Evolutionary conservation across 1,284 basidiomycete genomes (phyloP), one percentile per base, ranked within the genome.

Genomic region (Cutaneotrichosporon cyanovorans): DNA sequence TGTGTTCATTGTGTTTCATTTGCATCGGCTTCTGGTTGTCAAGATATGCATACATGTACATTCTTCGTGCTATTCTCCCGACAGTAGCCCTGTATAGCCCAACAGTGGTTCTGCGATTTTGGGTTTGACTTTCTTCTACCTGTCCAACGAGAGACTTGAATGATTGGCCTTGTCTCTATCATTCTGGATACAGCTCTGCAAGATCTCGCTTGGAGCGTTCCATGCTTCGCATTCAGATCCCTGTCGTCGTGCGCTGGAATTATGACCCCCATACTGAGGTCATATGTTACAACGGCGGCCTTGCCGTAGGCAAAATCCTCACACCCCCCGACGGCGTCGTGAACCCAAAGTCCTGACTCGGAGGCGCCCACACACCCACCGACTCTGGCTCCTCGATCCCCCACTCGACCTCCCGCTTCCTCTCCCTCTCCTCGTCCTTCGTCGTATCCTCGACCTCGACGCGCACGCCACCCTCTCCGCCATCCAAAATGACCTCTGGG

Each of bases 401-500:
- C 8, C 31, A 19, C 32, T 34, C 32, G 9, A 34, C n/a, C 32
- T 34, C 14, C 25, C 25, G 25, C 33, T 34, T 11, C 40, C 22
- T 32, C 36, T 56, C 45, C 55, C 40, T 48, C 18, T 44, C 53
- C 14, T 45, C 58, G 38, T 42, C 51, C 42, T 45, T 42, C 12
- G 53, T 55, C 14, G 59, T 61, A 57, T 69, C 65, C 54, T 69
- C 65, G 32, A 70, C 66, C 42, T 63, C 59, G 21, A 65, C 63
- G 32, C 61, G 50, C 19, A 68, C 63, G 11, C 63, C 66, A 15
- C 64, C 67, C 49, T 61, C 67, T 12, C 25, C 25, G 8, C 25
- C 25, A 20, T 65, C 62, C 23, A 65, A 36, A 10, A 69, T 66
- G 20, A 68, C 49, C 39, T 66, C 63, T 30, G 60, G 65, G 7